These are phyloP conservation scores for Vaccinium myrtillus DNA, from an alignment of 148 eudicot genomes.

Conservation along the genomic window DNA sequence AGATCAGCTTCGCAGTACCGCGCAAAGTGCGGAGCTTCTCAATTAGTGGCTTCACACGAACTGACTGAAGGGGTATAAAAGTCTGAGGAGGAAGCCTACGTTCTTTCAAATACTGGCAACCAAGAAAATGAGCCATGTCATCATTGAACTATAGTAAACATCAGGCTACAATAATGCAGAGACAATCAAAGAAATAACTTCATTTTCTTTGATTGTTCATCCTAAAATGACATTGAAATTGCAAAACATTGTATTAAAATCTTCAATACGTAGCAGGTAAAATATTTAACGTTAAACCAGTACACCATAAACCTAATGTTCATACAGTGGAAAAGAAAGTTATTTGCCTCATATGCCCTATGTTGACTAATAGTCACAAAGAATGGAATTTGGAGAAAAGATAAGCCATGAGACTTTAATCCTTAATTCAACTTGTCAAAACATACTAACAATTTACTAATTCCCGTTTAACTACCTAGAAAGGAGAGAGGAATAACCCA, in stretches of 20 bases:
- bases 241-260: neutral
- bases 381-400: neutral
- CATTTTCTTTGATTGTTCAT: neutral
- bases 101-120: slow-evolving; percentile 79
- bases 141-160: neutral
- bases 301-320: neutral
- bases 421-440: neutral
- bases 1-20: slow-evolving; percentile 82
- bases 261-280: neutral
- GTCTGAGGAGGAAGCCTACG: slow-evolving; percentile 96
- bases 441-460: neutral
- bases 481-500: neutral
- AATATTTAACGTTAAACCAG: neutral
- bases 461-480: neutral
- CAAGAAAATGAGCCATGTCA: neutral
- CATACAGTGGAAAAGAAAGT: neutral
- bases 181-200: slow-evolving; percentile 8
- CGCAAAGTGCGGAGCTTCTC: slow-evolving; percentile 86
- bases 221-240: neutral
- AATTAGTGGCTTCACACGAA: slow-evolving; percentile 78
- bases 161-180: neutral
- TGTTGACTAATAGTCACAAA: neutral
- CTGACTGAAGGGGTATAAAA: slow-evolving; percentile 93
- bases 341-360: neutral
- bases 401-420: neutral